Evolutionary conservation across 805 yeast species (phyloP).

Genomic region (Lipomyces mesembrius): DNA sequence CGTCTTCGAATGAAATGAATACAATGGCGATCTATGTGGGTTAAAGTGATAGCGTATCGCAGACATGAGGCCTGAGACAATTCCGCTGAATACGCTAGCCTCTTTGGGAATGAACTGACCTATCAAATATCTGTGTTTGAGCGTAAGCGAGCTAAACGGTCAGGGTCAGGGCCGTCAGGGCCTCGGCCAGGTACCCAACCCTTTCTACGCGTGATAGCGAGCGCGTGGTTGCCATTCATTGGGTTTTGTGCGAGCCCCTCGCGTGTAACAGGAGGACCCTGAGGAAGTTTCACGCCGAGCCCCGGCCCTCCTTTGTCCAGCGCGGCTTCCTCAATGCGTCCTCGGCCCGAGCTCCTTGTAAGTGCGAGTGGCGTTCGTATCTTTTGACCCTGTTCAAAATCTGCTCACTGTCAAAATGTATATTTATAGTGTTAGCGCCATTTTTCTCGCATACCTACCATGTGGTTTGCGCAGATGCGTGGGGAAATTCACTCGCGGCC

Average conservation of each 20-base stretch:
- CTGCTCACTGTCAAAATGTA: not conserved
- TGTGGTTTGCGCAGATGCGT: constrained; percentile 6
- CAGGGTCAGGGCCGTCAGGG: not conserved
- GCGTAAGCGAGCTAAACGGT: no score
- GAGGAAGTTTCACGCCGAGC: not conserved
- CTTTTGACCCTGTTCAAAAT: not conserved
- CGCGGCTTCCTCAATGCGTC: not conserved
- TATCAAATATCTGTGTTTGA: no score
- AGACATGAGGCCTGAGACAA: no score
- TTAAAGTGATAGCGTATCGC: no score
- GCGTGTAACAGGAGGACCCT: not conserved
- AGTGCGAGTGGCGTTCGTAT: not conserved
- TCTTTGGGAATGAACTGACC: no score
- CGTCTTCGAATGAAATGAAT: no score
- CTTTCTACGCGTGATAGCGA: no score
- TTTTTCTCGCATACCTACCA: not conserved
- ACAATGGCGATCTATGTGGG: no score
- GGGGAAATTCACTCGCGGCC: not conserved
- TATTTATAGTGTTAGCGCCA: not conserved
- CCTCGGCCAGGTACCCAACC: not conserved
- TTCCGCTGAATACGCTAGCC: no score
- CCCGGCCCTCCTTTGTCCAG: not conserved
- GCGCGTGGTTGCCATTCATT: not conserved
- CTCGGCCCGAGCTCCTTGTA: constrained; percentile 1
- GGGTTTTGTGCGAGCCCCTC: no score